Base-by-base conservation (phyloP, 164 flowering plant species). In the Piper longum region DNA sequence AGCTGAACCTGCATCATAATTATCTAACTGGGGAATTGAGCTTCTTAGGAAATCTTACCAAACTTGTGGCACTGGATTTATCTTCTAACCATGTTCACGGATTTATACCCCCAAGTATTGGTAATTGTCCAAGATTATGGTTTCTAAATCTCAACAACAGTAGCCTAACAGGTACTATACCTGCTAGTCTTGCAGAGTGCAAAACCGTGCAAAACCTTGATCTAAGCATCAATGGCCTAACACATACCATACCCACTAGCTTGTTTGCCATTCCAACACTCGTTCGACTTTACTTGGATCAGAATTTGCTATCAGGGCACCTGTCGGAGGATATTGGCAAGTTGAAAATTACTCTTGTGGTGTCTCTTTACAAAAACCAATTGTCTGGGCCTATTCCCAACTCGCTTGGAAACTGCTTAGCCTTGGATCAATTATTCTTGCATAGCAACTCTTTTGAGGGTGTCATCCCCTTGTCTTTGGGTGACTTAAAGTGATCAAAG, bases 191-290 rank as follows among this genome's bases (percentile, higher is more conserved):
- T 26, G 36, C 36, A 26, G 2, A 2, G 2, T 73, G 76, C 51
- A 48, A 45, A 11, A 60, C 12, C 26, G 61, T 67, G 56, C 45
- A 41, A 1, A 26, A 43, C 4, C 13, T 70, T 6, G 60, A 61
- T 40, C 56, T 74, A 2, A 26, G 43, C 3, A n/a, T 17, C n/a
- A 74, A 74, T 58, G 16, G 43, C 7, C 13, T 73, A 45, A 18
- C 57, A 62, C 70, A 70, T 45, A 43, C 52, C 40, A 70, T 63
- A 16, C 76, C 70, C 2, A 41, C 11, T 43, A 62, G 59, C 9
- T 14, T 74, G 18, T 62, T 63, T 56, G 39, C 7, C 18, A n/a
- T 71, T n/a, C 4, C 51, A 2, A 6, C 62, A 26, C 66, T 74
- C 40, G 45, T 43, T 16, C 61, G 42, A 41, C 61, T 71, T 62